A percentile compares a stretch with the other conserved stretches of the same genome.
Evolutionary conservation across 2,329 filamentous ascomycete species (phyloP).

Genomic region (Pseudopithomyces chartarum): DNA sequence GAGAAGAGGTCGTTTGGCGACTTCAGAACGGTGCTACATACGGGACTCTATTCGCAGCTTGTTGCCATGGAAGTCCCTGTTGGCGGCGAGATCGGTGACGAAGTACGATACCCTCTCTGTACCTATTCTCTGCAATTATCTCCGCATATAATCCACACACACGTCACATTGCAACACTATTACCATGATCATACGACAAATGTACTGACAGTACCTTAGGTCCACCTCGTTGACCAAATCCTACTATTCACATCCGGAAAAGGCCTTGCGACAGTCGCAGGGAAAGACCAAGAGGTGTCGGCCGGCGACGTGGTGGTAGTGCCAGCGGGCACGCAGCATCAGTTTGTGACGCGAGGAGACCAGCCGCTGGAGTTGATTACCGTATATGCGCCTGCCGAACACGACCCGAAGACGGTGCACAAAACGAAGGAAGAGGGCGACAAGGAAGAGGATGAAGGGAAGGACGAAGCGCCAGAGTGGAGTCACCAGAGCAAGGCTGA

Average conservation of each 20-base stretch:
- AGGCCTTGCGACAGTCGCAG: conserved; percentile 63
- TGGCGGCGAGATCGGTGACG: conserved; percentile 68
- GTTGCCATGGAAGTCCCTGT: conserved; percentile 69
- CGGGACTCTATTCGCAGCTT: conserved; percentile 65
- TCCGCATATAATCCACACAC: background rate
- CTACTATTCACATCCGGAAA: conserved; percentile 66
- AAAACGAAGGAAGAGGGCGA: conserved; percentile 68
- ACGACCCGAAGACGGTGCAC: conserved; percentile 64
- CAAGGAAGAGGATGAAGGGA: conserved; percentile 64
- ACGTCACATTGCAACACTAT: no score
- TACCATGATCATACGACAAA: no score
- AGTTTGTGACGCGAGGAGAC: conserved; percentile 66
- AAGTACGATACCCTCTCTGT: conserved; percentile 49
- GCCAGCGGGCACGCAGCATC: conserved; percentile 68
- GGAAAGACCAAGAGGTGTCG: conserved; percentile 61
- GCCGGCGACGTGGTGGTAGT: conserved; percentile 65
- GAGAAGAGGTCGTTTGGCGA: conserved; percentile 61
- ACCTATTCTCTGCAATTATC: background rate
- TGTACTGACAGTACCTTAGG: conserved; percentile 15
- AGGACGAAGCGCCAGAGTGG: conserved; percentile 66
- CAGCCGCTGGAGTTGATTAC: conserved; percentile 66
- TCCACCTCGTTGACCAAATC: conserved; percentile 67
- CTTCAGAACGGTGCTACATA: conserved; percentile 66
- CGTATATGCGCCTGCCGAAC: conserved; percentile 67
- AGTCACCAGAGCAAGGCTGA: conserved; percentile 60